Conservation (phyloP, 2,329 filamentous ascomycete species). For the Aspergillus fischeri region DNA sequence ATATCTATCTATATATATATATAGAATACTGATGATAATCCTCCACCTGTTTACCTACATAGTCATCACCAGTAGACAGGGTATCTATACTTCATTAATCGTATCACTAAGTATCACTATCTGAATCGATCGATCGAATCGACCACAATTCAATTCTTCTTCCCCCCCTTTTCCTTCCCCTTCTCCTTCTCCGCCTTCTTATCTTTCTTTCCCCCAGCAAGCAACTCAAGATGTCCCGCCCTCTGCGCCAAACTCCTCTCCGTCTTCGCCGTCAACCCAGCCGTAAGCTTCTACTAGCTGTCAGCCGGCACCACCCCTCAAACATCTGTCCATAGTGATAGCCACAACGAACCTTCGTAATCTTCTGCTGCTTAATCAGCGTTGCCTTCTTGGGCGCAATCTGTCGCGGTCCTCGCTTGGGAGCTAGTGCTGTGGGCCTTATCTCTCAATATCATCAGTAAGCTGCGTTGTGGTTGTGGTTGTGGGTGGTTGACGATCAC, state of each 20-base stretch:
- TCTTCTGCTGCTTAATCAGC: slow-evolving; percentile 57
- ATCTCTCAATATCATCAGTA: not conserved
- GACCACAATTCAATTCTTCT: slow-evolving; percentile 17
- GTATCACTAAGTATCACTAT: not conserved
- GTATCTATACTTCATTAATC: slow-evolving; percentile 16
- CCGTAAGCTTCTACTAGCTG: slow-evolving; percentile 52
- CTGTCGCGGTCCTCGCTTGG: slow-evolving; percentile 56
- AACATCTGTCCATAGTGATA: not conserved
- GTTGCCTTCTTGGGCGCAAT: slow-evolving; percentile 64
- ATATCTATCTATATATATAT: not conserved
- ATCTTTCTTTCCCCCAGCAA: slow-evolving; percentile 64
- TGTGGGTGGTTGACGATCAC: slow-evolving; percentile 2
- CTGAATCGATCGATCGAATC: not conserved
- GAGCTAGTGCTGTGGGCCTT: slow-evolving; percentile 37
- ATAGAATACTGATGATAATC: not conserved
- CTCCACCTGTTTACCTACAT: not conserved
- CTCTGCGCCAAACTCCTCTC: slow-evolving; percentile 63
- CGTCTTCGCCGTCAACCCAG: slow-evolving; percentile 61
- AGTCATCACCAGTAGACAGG: slow-evolving; percentile 1
- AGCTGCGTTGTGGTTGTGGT: not conserved
- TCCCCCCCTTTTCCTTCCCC: slow-evolving; percentile 28
- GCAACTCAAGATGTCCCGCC: slow-evolving; percentile 66
- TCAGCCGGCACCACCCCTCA: not conserved
- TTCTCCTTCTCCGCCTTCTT: slow-evolving; percentile 38
- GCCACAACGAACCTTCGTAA: slow-evolving; percentile 52